These are phyloP conservation scores for Fusarium haematococcum DNA, from an alignment of 2,329 filamentous ascomycete genomes.

Conservation along the genomic window DNA sequence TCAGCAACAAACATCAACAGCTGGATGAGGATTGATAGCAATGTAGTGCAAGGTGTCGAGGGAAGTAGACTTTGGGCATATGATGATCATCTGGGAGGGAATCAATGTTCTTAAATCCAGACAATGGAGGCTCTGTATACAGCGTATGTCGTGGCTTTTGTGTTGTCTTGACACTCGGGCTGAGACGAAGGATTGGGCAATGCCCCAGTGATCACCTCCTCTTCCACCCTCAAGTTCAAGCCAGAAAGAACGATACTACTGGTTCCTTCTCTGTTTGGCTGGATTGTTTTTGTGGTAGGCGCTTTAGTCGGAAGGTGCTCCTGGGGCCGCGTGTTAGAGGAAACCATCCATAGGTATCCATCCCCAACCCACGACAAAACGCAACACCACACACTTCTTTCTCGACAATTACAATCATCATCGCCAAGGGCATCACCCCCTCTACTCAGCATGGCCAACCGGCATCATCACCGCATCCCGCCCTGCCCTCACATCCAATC, in stretches of 20 bases:
- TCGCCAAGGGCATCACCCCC: background rate
- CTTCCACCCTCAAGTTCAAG: background rate
- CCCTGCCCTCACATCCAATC: constrained; percentile 10
- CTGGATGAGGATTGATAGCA: background rate
- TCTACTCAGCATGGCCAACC: constrained; percentile 10
- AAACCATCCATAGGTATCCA: background rate
- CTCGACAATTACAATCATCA: constrained; percentile 18
- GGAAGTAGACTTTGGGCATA: background rate
- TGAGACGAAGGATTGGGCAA: constrained; percentile 7
- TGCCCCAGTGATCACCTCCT: background rate
- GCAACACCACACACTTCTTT: background rate
- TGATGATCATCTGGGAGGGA: background rate
- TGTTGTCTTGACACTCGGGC: constrained; percentile 5
- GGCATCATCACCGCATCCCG: background rate
- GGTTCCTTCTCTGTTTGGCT: background rate
- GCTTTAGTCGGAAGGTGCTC: constrained; percentile 1
- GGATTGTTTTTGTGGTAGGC: background rate
- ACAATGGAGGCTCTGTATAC: background rate
- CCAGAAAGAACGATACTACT: background rate
- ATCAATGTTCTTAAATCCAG: background rate
- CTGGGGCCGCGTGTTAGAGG: background rate
- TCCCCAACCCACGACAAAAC: background rate
- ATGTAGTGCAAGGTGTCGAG: background rate
- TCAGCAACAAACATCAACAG: background rate
- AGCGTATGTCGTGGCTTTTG: constrained; percentile 9